Evolutionary conservation across 2,329 filamentous ascomycete species (phyloP).

Genomic region (Claviceps humidiphila): DNA sequence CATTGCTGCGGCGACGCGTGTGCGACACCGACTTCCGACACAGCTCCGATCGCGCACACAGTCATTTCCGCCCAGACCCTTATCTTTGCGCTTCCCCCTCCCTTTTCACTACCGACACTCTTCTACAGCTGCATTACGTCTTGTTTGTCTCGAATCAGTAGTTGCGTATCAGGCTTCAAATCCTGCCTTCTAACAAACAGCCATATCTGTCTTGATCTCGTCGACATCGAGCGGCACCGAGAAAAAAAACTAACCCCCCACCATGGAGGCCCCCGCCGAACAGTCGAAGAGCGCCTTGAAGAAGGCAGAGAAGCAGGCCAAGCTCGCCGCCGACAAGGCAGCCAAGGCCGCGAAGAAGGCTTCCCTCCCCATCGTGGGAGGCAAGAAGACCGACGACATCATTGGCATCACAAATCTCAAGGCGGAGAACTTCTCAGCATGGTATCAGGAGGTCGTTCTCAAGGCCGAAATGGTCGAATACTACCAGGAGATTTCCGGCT

Average conservation of each 20-base stretch:
- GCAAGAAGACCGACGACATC: slow-evolving; percentile 52
- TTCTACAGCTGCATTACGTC: background rate
- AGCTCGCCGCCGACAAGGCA: slow-evolving; percentile 47
- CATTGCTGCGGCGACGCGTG: background rate
- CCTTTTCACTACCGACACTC: background rate
- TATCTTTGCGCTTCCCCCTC: slow-evolving; percentile 1
- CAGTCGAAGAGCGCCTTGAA: slow-evolving; percentile 50
- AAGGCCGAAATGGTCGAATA: slow-evolving; percentile 98
- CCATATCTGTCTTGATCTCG: background rate
- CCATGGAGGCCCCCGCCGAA: slow-evolving; percentile 20
- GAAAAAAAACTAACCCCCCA: background rate
- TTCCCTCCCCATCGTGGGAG: slow-evolving; percentile 37
- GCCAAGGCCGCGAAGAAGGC: slow-evolving; percentile 47
- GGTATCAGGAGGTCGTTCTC: slow-evolving; percentile 95
- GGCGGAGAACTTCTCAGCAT: slow-evolving; percentile 74
- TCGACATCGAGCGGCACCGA: slow-evolving; percentile 8
- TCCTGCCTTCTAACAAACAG: background rate
- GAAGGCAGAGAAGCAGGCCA: slow-evolving; percentile 52
- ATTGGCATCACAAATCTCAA: slow-evolving; percentile 85
- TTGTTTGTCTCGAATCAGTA: background rate
- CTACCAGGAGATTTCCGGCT: slow-evolving; percentile 86
- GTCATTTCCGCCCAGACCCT: slow-evolving; percentile 1
- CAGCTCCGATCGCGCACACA: slow-evolving; percentile 1
- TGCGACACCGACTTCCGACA: background rate
- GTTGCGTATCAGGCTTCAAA: background rate